Evolutionary conservation across 208 protist species (phyloP).

Genomic region (Acanthamoeba royreba): DNA sequence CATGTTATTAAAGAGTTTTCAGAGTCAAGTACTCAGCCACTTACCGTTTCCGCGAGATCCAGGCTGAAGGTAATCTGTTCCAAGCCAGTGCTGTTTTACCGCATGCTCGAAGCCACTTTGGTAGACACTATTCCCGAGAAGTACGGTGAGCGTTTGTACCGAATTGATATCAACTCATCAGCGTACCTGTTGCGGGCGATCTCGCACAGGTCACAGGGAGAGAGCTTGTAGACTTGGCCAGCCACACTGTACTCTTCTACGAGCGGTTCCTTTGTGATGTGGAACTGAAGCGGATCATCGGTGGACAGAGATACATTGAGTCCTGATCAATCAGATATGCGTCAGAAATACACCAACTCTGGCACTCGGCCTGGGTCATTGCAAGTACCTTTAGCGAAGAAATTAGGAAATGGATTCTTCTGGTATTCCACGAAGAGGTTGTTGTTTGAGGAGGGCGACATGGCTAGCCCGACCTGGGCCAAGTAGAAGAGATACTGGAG

Average conservation of each 20-base stretch:
- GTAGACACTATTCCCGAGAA: no score
- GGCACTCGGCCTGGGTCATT: constrained; percentile 64
- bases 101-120: constrained; percentile 91
- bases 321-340: constrained; percentile 74
- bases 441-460: constrained; percentile 98
- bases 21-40: not conserved
- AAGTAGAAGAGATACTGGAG: constrained; percentile 97
- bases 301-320: constrained; percentile 97
- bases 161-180: no score
- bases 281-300: constrained; percentile 96
- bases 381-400: constrained; percentile 89
- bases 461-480: constrained; percentile 95
- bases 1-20: not conserved
- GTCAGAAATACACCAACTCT: not conserved
- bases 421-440: constrained; percentile 95
- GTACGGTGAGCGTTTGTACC: no score
- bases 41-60: constrained; percentile 10
- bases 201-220: constrained; percentile 95
- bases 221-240: constrained; percentile 93
- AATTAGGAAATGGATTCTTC: constrained; percentile 93
- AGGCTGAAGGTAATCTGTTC: constrained; percentile 53
- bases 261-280: constrained; percentile 96
- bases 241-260: constrained; percentile 98
- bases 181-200: constrained; percentile 96
- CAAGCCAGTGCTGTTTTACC: constrained; percentile 92